Percentiles rank a stretch among this genome's conserved stretches.
Conservation (phyloP, 2,329 filamentous ascomycete species). For the Byssothecium circinans region DNA sequence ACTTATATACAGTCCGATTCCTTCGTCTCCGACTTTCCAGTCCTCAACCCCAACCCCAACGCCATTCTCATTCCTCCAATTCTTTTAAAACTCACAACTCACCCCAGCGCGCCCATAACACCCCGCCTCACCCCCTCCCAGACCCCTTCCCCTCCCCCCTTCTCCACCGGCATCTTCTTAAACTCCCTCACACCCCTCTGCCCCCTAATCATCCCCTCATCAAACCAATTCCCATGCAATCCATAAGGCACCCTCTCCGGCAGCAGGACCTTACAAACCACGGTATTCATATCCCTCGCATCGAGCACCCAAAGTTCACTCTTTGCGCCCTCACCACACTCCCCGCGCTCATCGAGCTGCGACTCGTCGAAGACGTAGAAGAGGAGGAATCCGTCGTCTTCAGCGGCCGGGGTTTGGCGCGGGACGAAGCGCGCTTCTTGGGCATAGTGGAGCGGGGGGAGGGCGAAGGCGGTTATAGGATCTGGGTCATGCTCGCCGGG, state of each 20-base stretch:
- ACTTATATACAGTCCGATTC: too few species aligned
- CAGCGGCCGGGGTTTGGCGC: constrained; percentile 32
- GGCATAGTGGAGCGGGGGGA: constrained; percentile 64
- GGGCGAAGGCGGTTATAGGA: constrained; percentile 60
- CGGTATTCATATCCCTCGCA: constrained; percentile 62
- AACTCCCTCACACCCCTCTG: constrained; percentile 32
- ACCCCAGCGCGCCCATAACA: constrained; percentile 3
- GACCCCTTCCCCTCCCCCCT: not conserved
- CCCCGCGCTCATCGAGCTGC: constrained; percentile 47
- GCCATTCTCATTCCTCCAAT: too few species aligned
- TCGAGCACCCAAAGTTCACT: constrained; percentile 72
- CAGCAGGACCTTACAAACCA: constrained; percentile 61
- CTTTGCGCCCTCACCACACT: constrained; percentile 44
- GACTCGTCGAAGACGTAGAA: constrained; percentile 71
- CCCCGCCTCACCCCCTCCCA: constrained; percentile 1
- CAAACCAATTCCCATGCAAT: constrained; percentile 52
- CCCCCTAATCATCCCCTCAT: constrained; percentile 33
- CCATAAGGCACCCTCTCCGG: constrained; percentile 72
- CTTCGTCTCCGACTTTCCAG: too few species aligned
- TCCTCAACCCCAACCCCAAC: too few species aligned
- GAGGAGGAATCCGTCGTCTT: constrained; percentile 69
- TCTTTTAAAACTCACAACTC: not conserved
- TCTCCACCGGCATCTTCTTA: constrained; percentile 16
- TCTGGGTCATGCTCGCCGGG: not conserved
- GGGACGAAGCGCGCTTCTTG: constrained; percentile 70